A percentile compares a stretch with the other conserved stretches of the same genome.
Evolutionary conservation across 2,329 filamentous ascomycete species (phyloP).

Genomic region (Periglandula ipomoeae): DNA sequence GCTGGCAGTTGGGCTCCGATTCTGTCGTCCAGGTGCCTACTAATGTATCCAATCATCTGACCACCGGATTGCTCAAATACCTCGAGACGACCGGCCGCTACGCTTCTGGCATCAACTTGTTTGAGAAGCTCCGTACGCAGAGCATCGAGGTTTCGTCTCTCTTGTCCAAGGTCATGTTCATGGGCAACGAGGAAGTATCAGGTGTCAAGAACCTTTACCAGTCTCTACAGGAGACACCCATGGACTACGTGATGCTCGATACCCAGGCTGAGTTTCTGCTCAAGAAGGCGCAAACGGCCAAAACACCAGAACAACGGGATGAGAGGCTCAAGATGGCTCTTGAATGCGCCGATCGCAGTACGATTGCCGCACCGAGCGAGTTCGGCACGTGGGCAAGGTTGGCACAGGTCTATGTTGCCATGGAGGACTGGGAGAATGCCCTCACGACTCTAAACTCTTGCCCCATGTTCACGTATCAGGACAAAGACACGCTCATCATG

Average conservation of each 20-base stretch:
- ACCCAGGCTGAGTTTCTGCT: constrained; percentile 88
- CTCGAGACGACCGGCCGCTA: constrained; percentile 93
- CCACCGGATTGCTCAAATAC: constrained; percentile 86
- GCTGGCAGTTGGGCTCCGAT: constrained; percentile 95
- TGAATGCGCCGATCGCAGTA: constrained; percentile 88
- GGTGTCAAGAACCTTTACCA: constrained; percentile 83
- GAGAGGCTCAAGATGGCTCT: constrained; percentile 76
- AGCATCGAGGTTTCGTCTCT: constrained; percentile 93
- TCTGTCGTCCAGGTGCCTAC: constrained; percentile 97
- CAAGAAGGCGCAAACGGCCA: constrained; percentile 60
- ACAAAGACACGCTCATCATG: constrained; percentile 92
- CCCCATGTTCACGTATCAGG: constrained; percentile 99
- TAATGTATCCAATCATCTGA: constrained; percentile 90
- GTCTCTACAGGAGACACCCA: constrained; percentile 80
- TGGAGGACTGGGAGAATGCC: constrained; percentile 95
- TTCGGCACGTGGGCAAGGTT: constrained; percentile 94
- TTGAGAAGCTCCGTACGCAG: constrained; percentile 85
- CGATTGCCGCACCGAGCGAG: constrained; percentile 90
- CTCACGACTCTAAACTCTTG: constrained; percentile 94
- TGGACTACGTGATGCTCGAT: constrained; percentile 96
- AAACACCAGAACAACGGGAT: constrained; percentile 45
- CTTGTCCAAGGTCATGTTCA: constrained; percentile 81
- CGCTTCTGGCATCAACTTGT: constrained; percentile 91
- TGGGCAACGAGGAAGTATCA: constrained; percentile 95
- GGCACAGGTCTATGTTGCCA: constrained; percentile 84